Percentiles rank a stretch among this genome's conserved stretches.
Conservation (phyloP, 202 grass and related monocot species). For the Tripidium arundinaceum region DNA sequence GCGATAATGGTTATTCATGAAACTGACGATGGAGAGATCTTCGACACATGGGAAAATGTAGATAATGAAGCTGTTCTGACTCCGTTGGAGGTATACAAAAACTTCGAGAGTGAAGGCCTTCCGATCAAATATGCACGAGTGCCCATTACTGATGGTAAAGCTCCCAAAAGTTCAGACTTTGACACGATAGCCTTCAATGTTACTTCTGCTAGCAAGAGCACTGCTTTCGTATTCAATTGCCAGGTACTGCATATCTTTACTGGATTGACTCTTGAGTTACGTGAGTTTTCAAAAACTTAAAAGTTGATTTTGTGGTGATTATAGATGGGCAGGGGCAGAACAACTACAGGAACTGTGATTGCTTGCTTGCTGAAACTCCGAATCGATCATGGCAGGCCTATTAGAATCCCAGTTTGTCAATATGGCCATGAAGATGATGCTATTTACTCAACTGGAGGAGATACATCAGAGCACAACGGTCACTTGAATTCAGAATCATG, state of each 20-base stretch:
- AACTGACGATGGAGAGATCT: conserved; percentile 80
- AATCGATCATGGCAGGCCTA: conserved; percentile 79
- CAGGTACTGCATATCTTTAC: conserved; percentile 54
- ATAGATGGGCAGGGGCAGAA: conserved; percentile 97
- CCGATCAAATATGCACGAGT: conserved; percentile 90
- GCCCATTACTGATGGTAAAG: conserved; percentile 99
- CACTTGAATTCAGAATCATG: conserved; percentile 49
- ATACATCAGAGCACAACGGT: conserved; percentile 52
- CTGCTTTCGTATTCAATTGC: conserved; percentile 95
- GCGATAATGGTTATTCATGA: conserved; percentile 97
- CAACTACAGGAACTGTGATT: conserved; percentile 95
- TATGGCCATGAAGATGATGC: conserved; percentile 45
- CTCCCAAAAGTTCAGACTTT: conserved; percentile 98
- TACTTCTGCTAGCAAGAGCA: conserved; percentile 56
- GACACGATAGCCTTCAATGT: conserved; percentile 86
- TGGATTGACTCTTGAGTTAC: conserved; percentile 18
- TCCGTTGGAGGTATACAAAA: conserved; percentile 90
- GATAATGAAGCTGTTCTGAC: conserved; percentile 77
- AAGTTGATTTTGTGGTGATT: conserved; percentile 34
- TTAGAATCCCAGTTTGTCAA: conserved; percentile 53
- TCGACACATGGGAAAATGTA: conserved; percentile 91
- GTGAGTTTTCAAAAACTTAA: conserved; percentile 1
- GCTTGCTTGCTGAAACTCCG: conserved; percentile 85
- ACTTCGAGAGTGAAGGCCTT: conserved; percentile 78
- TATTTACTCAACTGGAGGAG: conserved; percentile 69